Percentiles rank a stretch among this genome's conserved stretches.
phyloP scores from a whole-genome alignment of 371 early-diverging fungal genomes.

The Lichtheimia corymbifera region DNA sequence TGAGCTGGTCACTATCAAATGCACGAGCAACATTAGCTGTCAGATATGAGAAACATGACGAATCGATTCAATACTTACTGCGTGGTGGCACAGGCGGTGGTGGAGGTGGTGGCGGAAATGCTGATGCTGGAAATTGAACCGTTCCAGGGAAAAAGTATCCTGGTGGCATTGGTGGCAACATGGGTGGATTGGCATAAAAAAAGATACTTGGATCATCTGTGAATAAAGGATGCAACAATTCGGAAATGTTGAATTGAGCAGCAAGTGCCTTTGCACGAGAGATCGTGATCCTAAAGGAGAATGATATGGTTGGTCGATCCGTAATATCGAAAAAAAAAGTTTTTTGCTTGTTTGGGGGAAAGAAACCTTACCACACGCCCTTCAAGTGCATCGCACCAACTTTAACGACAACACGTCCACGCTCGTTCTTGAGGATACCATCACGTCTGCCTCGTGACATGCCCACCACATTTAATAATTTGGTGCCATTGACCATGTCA shows the following conservation, averaged over 20 bases:
- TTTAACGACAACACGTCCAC: slow-evolving; percentile 81
- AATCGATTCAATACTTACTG: neutral
- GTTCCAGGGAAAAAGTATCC: slow-evolving; percentile 11
- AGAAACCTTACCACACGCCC: slow-evolving; percentile 75
- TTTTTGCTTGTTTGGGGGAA: neutral
- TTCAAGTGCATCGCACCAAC: slow-evolving; percentile 87
- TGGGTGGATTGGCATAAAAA: slow-evolving; percentile 25
- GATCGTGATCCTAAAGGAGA: slow-evolving; percentile 57
- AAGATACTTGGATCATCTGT: slow-evolving; percentile 55
- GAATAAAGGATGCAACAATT: slow-evolving; percentile 67
- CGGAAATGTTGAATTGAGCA: slow-evolving; percentile 61
- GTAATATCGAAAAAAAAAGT: neutral
- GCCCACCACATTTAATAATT: slow-evolving; percentile 80
- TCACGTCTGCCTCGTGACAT: slow-evolving; percentile 91
- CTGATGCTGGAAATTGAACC: neutral
- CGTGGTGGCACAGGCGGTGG: slow-evolving; percentile 6
- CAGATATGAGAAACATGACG: neutral
- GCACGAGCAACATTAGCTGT: neutral
- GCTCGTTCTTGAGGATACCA: slow-evolving; percentile 84
- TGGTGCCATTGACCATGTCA: slow-evolving; percentile 87
- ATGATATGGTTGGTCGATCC: neutral
- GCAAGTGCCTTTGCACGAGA: slow-evolving; percentile 66
- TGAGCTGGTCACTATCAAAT: neutral
- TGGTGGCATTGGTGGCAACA: slow-evolving; percentile 15
- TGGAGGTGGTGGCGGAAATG: slow-evolving; percentile 15